Base-by-base conservation (phyloP, 352 stramenopile genomes). In the Phytophthora ohioensis region DNA sequence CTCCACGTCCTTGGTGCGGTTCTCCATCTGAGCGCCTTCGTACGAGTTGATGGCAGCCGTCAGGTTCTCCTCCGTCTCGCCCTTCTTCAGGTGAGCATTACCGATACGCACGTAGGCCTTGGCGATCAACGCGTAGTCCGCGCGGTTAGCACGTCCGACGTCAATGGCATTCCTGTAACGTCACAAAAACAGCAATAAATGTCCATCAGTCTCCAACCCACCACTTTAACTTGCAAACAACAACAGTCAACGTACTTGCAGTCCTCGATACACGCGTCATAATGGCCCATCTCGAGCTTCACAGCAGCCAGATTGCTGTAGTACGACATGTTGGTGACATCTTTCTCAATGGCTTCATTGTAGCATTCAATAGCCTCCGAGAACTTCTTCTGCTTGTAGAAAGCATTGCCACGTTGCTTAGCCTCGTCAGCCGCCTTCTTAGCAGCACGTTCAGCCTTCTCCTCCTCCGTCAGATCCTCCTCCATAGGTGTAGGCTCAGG, bases 351-450 rank as follows among this genome's bases (percentile, higher is more conserved):
- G 2, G 97, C 97, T 73, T 99, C 96, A 27, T 98, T 89, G 85
- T 99, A 99, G 57, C 92, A 93, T 58, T 84, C 90, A 31, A 99
- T 81, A 30, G 89, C 89, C 49, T 96, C 89, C 1, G 96, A 84
- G 71, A 99, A 99, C 69, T 98, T 73, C 77, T 99, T 99, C 46
- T 91, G 65, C 87, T 99, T 99, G 94, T 99, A 99, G 6, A 98
- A 82, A 5, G 88, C 84, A 73, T 99, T 99, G 46, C 98, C 98
- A 41, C 91, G 84, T 52, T 98, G 82, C 81, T 99, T 99, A 58
- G 93, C 88, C 38, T 90, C 88, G 10, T 97, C 82, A 0, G 97
- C 95, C 17, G 78, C 80, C 61, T 95, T 90, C 68, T 91, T 88
- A 1, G 15, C 60, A 17, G 68, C 80, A 9, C 85, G 83, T 52